Evolutionary conservation across 768 basidiomycete species (phyloP).

Genomic region (Paxillus involutus): DNA sequence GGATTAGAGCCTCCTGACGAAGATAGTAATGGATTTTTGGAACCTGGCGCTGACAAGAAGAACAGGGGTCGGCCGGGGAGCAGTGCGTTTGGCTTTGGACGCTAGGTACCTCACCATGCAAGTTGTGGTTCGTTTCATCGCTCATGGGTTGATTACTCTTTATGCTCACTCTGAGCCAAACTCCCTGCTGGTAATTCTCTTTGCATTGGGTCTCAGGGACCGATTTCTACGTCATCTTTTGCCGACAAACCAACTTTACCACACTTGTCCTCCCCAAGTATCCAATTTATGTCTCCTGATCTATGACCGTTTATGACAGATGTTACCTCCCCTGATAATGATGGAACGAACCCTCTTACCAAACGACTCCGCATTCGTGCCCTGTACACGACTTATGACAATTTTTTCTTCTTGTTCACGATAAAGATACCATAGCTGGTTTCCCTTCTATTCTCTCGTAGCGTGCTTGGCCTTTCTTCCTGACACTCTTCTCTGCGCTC

Average conservation of each 20-base stretch:
- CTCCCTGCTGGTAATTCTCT: slow-evolving; percentile 6
- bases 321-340: slow-evolving; percentile 22
- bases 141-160: slow-evolving; percentile 4
- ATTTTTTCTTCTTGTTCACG: neutral
- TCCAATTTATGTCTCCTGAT: slow-evolving; percentile 15
- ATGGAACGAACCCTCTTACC: slow-evolving; percentile 7
- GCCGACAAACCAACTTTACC: slow-evolving; percentile 5
- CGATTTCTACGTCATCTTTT: slow-evolving; percentile 16
- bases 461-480: neutral
- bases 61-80: slow-evolving; percentile 31
- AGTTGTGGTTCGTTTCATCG: slow-evolving; percentile 10
- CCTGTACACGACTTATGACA: neutral
- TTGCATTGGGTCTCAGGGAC: slow-evolving; percentile 23
- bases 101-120: slow-evolving; percentile 17
- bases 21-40: slow-evolving; percentile 14
- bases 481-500: neutral
- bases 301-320: slow-evolving; percentile 25
- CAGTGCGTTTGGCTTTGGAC: slow-evolving; percentile 18
- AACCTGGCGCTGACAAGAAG: slow-evolving; percentile 16
- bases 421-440: slow-evolving; percentile 2
- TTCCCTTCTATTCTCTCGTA: neutral
- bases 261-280: slow-evolving; percentile 6
- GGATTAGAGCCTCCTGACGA: slow-evolving; percentile 29
- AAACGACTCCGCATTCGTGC: neutral
- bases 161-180: slow-evolving; percentile 10